Evolutionary conservation across 495 filamentous ascomycete species (phyloP).

Genomic region (Oidiodendron maius): DNA sequence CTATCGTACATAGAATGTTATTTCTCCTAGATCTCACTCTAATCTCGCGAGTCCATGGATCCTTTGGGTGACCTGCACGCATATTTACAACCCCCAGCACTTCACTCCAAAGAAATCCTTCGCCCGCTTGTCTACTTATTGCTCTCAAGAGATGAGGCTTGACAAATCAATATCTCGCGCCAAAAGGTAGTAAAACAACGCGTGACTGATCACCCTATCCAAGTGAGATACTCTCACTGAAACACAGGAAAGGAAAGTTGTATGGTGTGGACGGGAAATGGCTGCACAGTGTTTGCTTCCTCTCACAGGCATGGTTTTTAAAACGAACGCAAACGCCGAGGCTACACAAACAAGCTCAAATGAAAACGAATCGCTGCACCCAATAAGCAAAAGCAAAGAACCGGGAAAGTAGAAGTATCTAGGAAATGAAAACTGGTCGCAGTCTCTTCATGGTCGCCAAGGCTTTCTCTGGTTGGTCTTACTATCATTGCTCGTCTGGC

Average conservation of each 20-base stretch:
- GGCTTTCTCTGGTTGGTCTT: constrained; percentile 17
- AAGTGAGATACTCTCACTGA: no score
- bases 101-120: not conserved
- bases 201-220: no score
- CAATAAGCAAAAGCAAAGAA: not conserved
- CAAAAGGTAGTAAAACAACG: not conserved
- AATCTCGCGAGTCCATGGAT: no score
- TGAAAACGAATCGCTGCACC: not conserved
- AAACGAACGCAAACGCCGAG: constrained; percentile 3
- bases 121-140: not conserved
- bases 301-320: no score
- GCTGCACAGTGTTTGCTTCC: no score
- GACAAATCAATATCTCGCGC: constrained; percentile 5
- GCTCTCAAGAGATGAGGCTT: not conserved
- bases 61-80: no score
- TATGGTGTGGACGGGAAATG: no score
- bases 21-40: no score
- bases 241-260: no score
- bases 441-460: constrained; percentile 4
- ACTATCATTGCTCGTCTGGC: constrained; percentile 12
- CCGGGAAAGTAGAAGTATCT: not conserved
- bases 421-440: not conserved
- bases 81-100: constrained; percentile 12
- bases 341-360: not conserved
- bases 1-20: no score